Evolutionary conservation across 1,284 basidiomycete genomes (phyloP).

Genomic region (Irpex sp.): DNA sequence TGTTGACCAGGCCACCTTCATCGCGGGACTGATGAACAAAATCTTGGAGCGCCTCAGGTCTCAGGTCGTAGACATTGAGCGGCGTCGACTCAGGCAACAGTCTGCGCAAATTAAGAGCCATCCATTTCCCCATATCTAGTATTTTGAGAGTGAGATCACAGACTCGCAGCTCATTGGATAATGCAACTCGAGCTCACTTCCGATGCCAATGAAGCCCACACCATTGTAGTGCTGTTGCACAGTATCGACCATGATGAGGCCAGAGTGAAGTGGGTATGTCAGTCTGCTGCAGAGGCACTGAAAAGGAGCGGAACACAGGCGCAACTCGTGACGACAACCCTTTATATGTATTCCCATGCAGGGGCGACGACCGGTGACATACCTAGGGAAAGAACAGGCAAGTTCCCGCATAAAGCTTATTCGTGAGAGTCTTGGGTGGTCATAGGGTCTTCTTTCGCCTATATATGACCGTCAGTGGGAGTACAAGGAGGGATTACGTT

Average conservation of each 20-base stretch:
- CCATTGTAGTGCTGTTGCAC: not conserved
- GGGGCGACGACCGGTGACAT: not conserved
- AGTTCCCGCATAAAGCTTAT: not conserved
- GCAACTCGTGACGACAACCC: not conserved
- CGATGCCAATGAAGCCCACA: slow-evolving; percentile 2
- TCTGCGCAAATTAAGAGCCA: not conserved
- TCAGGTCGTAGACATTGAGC: not conserved
- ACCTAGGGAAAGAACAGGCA: not conserved
- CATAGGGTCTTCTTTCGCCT: not conserved
- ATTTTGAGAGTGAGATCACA: not conserved
- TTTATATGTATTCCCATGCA: not conserved
- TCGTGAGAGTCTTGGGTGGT: not conserved
- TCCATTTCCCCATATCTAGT: slow-evolving; percentile 2
- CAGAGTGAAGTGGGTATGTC: not conserved
- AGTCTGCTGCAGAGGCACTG: not conserved
- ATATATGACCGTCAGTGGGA: not conserved
- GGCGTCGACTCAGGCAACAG: not conserved
- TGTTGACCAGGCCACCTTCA: not conserved
- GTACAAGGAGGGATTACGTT: not conserved
- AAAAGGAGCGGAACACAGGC: not conserved
- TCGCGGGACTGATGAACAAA: not conserved
- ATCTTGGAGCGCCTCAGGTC: not conserved
- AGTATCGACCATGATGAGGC: not conserved
- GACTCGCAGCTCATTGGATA: not conserved
- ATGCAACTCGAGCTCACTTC: not conserved